Conservation (phyloP, 345 rosid genomes). For the Euclidium syriacum region DNA sequence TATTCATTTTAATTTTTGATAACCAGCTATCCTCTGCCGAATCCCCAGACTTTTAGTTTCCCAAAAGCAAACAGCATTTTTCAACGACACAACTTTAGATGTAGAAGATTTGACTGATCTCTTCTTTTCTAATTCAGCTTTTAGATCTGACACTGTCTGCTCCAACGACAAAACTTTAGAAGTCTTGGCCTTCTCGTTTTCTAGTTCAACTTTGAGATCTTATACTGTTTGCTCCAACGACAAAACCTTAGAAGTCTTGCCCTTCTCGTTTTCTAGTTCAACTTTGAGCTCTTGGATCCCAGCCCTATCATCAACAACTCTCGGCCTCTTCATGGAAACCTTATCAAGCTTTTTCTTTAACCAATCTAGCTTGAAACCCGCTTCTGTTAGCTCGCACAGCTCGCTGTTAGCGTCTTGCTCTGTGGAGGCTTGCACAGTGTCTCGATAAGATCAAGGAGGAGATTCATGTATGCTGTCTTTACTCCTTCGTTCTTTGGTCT, state of each 20-base stretch:
- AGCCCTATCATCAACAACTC: background rate
- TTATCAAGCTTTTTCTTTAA: background rate
- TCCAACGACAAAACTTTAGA: background rate
- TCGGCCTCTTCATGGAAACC: background rate
- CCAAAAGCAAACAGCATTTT: too few relatives aligned
- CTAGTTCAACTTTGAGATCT: background rate
- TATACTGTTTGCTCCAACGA: background rate
- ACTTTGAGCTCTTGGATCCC: background rate
- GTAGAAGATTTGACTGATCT: too few relatives aligned
- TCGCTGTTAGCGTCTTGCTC: background rate
- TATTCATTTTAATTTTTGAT: too few relatives aligned
- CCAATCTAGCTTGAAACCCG: conserved; percentile 6
- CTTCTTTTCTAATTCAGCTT: too few relatives aligned
- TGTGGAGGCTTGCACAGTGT: background rate
- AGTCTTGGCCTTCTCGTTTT: background rate
- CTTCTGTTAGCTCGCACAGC: background rate
- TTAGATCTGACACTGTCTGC: too few relatives aligned
- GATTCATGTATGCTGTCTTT: conserved; percentile 2
- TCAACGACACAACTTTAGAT: too few relatives aligned
- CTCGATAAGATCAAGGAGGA: background rate
- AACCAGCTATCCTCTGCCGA: too few relatives aligned
- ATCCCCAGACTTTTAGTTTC: too few relatives aligned
- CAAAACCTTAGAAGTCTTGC: too few relatives aligned
- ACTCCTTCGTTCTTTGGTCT: background rate
- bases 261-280: background rate